Percentiles rank a stretch among this genome's conserved stretches.
Conservation (phyloP, 257 asterid genomes). For the Nicotiana tomentosiformis region DNA sequence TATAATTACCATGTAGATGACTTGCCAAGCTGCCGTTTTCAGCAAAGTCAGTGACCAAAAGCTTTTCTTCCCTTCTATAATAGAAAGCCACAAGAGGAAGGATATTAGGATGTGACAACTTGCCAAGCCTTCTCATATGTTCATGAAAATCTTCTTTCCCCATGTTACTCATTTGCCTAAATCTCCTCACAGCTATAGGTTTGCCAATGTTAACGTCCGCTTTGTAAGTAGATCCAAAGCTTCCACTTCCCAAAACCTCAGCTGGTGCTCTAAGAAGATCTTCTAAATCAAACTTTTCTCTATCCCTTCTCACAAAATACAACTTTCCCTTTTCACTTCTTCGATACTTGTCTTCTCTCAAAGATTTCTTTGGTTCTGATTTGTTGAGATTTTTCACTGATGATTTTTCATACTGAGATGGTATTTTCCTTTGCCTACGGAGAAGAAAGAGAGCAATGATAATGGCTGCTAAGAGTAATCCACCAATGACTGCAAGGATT, state of each 20-base stretch:
- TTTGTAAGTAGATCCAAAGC: conserved; percentile 66
- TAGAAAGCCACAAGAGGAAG: conserved; percentile 64
- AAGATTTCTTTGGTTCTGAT: neutral
- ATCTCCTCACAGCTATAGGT: conserved; percentile 50
- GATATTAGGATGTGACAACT: conserved; percentile 47
- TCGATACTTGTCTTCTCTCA: neutral
- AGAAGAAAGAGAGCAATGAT: conserved; percentile 18
- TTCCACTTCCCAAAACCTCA: conserved; percentile 59
- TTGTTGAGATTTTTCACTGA: conserved; percentile 6
- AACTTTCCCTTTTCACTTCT: conserved; percentile 30
- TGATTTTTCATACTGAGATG: conserved; percentile 31
- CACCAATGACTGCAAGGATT: conserved; percentile 22
- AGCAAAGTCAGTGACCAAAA: conserved; percentile 44
- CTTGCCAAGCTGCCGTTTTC: conserved; percentile 61
- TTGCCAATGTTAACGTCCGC: conserved; percentile 38
- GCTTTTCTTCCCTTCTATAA: conserved; percentile 57
- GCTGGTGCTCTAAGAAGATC: conserved; percentile 65
- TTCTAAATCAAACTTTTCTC: conserved; percentile 48
- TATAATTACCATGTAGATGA: conserved; percentile 35
- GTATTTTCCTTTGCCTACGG: conserved; percentile 14
- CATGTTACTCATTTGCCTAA: conserved; percentile 39
- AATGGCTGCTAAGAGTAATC: conserved; percentile 11
- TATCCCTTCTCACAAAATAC: conserved; percentile 36
- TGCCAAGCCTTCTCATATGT: conserved; percentile 52
- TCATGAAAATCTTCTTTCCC: conserved; percentile 47